These are phyloP conservation scores for Lithospermum erythrorhizon DNA, from an alignment of 257 asterid genomes.

Conservation along the genomic window DNA sequence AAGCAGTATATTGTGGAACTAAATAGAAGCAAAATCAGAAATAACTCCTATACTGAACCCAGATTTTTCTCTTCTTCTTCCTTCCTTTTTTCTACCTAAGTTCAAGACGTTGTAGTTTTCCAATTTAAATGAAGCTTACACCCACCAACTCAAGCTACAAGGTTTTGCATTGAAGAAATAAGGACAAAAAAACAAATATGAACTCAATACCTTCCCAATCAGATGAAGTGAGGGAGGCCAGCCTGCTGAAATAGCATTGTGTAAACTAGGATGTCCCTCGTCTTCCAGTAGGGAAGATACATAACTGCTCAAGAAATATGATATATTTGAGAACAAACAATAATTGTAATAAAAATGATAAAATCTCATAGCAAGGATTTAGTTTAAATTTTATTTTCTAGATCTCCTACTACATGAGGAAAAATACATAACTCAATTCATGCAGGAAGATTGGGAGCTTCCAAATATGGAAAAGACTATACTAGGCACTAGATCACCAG, in stretches of 20 bases:
- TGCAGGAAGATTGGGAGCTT: no score
- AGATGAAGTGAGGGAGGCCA: constrained; percentile 97
- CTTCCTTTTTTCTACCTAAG: background rate
- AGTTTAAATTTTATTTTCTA: no score
- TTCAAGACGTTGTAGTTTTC: background rate
- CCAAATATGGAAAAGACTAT: no score
- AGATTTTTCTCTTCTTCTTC: background rate
- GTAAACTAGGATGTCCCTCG: constrained; percentile 48
- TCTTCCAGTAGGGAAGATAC: constrained; percentile 81
- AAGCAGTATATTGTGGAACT: background rate
- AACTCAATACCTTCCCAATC: constrained; percentile 72
- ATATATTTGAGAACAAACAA: constrained; percentile 3
- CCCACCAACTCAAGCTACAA: background rate
- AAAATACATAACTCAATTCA: background rate
- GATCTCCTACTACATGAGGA: background rate
- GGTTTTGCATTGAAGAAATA: background rate
- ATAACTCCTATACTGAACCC: background rate
- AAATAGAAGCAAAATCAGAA: background rate
- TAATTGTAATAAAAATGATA: constrained; percentile 9
- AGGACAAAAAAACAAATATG: background rate
- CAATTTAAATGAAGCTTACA: no score
- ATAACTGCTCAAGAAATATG: constrained; percentile 46
- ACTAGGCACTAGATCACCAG: no score
- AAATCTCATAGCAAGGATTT: no score
- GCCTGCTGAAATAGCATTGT: constrained; percentile 58